Evolutionary conservation across 371 early-diverging fungal genomes (phyloP).

Genomic region (Apophysomyces trapeziformis): DNA sequence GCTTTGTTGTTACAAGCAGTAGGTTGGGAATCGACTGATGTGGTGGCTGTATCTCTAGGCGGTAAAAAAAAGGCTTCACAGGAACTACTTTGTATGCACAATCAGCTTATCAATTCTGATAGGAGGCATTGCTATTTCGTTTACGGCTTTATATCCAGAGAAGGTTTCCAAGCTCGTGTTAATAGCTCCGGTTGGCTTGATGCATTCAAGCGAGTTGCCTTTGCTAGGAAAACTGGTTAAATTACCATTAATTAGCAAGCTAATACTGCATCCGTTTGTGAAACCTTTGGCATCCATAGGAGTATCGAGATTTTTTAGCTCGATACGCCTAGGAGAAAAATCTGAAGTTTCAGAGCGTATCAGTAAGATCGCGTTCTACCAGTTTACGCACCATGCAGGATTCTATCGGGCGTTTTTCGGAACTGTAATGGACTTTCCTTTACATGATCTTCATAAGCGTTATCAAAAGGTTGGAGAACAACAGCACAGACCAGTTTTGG

Average conservation of each 20-base stretch:
- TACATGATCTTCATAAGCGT: slow-evolving; percentile 33
- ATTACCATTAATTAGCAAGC: slow-evolving; percentile 17
- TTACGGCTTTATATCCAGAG: slow-evolving; percentile 55
- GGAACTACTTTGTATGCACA: too few species aligned
- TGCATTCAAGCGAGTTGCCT: slow-evolving; percentile 39
- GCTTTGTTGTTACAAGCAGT: slow-evolving; percentile 52
- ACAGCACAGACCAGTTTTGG: slow-evolving; percentile 25
- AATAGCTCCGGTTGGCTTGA: slow-evolving; percentile 60
- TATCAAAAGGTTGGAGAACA: slow-evolving; percentile 40
- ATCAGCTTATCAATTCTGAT: background rate
- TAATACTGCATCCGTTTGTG: slow-evolving; percentile 16
- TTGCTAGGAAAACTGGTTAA: slow-evolving; percentile 29
- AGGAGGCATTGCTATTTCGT: slow-evolving; percentile 57
- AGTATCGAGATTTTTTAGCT: slow-evolving; percentile 20
- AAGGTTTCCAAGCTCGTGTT: slow-evolving; percentile 53
- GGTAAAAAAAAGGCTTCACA: slow-evolving; percentile 25
- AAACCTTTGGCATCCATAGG: slow-evolving; percentile 17
- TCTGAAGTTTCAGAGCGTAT: slow-evolving; percentile 13
- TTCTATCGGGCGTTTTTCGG: slow-evolving; percentile 48
- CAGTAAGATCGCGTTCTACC: slow-evolving; percentile 27
- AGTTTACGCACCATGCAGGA: slow-evolving; percentile 52
- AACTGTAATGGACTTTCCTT: slow-evolving; percentile 45
- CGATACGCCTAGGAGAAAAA: slow-evolving; percentile 12
- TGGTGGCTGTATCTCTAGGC: slow-evolving; percentile 59
- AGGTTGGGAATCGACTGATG: slow-evolving; percentile 52